phyloP scores from a whole-genome alignment of 108 stramenopile genomes.

The Nitzschia palea region DNA sequence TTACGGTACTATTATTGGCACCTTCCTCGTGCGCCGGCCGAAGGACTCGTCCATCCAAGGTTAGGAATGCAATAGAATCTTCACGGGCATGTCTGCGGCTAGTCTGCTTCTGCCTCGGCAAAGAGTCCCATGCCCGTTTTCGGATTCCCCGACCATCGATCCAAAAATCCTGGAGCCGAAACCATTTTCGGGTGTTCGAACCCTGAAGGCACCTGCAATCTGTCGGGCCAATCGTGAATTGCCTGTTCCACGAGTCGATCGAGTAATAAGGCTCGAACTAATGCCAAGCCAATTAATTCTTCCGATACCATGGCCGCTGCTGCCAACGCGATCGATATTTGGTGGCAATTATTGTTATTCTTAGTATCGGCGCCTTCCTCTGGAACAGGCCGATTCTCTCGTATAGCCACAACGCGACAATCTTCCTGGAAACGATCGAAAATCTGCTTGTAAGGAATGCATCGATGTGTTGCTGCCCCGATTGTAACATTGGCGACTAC shows the following conservation, averaged over 20 bases:
- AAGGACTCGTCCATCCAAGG: conserved; percentile 89
- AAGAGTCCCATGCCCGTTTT: conserved; percentile 94
- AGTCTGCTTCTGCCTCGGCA: conserved; percentile 88
- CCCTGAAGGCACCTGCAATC: conserved; percentile 84
- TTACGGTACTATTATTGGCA: no score
- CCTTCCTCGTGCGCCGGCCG: no score
- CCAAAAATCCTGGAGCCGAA: conserved; percentile 92
- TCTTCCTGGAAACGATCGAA: conserved; percentile 62
- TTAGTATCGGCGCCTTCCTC: no score
- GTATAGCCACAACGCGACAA: conserved; percentile 74
- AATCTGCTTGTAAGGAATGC: conserved; percentile 57
- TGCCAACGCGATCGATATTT: conserved; percentile 32
- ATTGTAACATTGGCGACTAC: conserved; percentile 36
- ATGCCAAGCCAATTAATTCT: conserved; percentile 75
- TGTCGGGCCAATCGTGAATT: conserved; percentile 44
- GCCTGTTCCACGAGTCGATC: conserved; percentile 83
- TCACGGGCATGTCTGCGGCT: conserved; percentile 55
- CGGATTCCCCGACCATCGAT: conserved; percentile 96
- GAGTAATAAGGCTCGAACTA: conserved; percentile 81
- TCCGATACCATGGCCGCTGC: conserved; percentile 52
- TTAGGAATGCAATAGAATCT: conserved; percentile 65
- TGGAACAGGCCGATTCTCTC: conserved; percentile 58
- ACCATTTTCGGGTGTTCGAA: conserved; percentile 93
- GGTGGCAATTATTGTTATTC: conserved; percentile 27
- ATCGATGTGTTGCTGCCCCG: conserved; percentile 64